Evolutionary conservation across 2,329 filamentous ascomycete species (phyloP), one percentile per base, ranked within the genome.

Genomic region (Malbranchea zuffiana): DNA sequence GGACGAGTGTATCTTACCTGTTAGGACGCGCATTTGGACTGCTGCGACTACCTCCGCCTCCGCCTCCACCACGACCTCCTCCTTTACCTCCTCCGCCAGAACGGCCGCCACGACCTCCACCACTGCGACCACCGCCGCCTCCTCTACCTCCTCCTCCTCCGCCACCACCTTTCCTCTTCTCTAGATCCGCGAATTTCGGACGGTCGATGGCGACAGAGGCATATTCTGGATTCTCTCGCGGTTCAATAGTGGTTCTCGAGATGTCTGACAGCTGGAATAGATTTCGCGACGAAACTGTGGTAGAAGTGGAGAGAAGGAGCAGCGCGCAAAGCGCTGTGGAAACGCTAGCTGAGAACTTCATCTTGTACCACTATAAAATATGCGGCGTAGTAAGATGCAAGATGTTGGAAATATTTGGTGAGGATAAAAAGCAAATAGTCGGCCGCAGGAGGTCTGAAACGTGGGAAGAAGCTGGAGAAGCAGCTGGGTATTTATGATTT

Each of bases 111-210:
- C 43, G 42, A 15, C 47, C 42, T 21, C 45, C 41, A 30, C 44
- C 42, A 10, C 43, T 44, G 31, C 47, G 40, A 13, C 38, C 30
- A 19, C 43, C 35, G 2, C 38, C 35, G 16, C 43, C 48, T 3
- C 53, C 47, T 19, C 54, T 39, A 16, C 52, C 50, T 19, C 54
- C 44, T 12, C 50, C 37, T 5, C 63, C 56, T 10, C 62, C 55
- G 15, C 60, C 53, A 18, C 68, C 67, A 46, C 65, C 61, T 49
- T 65, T 67, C 38, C 69, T 62, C 48, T 71, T 72, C 39, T 63
- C 59, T 18, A 69, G 46, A 18, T 55, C 51, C 4, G 45, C 27
- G 4, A 44, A 28, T 21, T 53, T 44, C 6, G 37, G 33, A 4
- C 41, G 32, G 2, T 44, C 36, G 15, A 32, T 27, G n/a, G n/a